Percentiles rank a stretch among this genome's conserved stretches.
Evolutionary conservation across 2,329 filamentous ascomycete species (phyloP).

Genomic region (Graphilbum fragrans): DNA sequence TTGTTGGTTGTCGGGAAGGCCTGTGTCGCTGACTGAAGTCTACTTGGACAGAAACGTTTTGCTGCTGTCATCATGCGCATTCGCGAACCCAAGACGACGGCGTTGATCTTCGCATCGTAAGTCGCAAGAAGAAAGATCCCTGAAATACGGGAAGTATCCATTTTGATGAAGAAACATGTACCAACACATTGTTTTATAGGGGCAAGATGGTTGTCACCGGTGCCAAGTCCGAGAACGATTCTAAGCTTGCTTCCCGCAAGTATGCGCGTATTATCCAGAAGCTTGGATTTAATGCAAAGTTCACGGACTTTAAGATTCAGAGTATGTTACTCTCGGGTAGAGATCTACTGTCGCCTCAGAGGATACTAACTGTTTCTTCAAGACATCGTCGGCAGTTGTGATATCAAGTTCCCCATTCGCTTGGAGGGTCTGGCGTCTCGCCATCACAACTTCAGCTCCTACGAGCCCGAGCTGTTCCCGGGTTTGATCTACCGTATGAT

Average conservation of each 20-base stretch:
- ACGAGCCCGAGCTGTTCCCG: constrained; percentile 96
- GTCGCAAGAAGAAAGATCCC: no score
- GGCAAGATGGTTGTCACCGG: constrained; percentile 99
- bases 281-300: constrained; percentile 98
- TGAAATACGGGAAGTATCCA: no score
- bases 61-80: constrained; percentile 99
- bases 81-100: constrained; percentile 95
- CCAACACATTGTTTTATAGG: constrained; percentile 26
- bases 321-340: constrained; percentile 23
- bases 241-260: constrained; percentile 91
- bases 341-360: not conserved
- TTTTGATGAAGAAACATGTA: not conserved
- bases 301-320: constrained; percentile 99
- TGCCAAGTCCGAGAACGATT: constrained; percentile 96
- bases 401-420: constrained; percentile 99
- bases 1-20: not conserved
- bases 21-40: not conserved
- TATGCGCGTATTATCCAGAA: constrained; percentile 99
- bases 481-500: constrained; percentile 99
- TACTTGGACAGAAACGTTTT: constrained; percentile 57
- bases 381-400: constrained; percentile 91
- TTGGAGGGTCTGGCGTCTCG: constrained; percentile 93
- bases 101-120: constrained; percentile 71
- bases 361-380: not conserved
- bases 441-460: constrained; percentile 99